Percentiles rank a stretch among this genome's conserved stretches.
Conservation (phyloP, 2,329 filamentous ascomycete genomes). For the Aspergillus glaucus region DNA sequence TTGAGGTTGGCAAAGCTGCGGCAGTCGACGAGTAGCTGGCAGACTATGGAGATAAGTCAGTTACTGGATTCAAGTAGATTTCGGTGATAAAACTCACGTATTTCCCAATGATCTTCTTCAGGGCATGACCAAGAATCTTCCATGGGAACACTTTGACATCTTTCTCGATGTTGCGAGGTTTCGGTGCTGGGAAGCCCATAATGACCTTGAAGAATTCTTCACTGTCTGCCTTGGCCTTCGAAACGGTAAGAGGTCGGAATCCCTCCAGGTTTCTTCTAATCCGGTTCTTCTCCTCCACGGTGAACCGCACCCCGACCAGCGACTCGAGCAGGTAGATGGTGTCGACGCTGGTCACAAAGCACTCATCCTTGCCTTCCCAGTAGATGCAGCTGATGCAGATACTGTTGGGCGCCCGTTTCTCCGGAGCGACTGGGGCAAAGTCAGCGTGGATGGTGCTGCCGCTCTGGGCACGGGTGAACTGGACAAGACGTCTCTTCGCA, state of each 20-base stretch:
- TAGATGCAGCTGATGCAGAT: constrained; percentile 97
- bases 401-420: constrained; percentile 73
- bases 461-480: constrained; percentile 76
- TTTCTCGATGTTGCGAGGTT: constrained; percentile 97
- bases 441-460: constrained; percentile 74
- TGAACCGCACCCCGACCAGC: constrained; percentile 78
- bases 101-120: constrained; percentile 99
- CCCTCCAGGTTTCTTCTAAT: constrained; percentile 94
- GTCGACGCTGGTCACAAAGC: constrained; percentile 92
- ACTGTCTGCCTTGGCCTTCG: constrained; percentile 84
- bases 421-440: constrained; percentile 71
- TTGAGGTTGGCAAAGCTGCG: constrained; percentile 35
- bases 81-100: constrained; percentile 54
- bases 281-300: constrained; percentile 96
- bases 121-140: constrained; percentile 77
- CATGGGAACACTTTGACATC: constrained; percentile 98
- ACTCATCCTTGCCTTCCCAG: constrained; percentile 88
- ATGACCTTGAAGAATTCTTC: constrained; percentile 99
- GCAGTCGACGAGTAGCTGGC: constrained; percentile 65
- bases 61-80: constrained; percentile 21
- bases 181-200: constrained; percentile 93
- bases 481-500: constrained; percentile 73
- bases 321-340: constrained; percentile 93
- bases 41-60: constrained; percentile 41
- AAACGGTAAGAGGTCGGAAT: constrained; percentile 86